Base-by-base conservation (phyloP, 805 yeast genomes). In the Saturnispora silvae region DNA sequence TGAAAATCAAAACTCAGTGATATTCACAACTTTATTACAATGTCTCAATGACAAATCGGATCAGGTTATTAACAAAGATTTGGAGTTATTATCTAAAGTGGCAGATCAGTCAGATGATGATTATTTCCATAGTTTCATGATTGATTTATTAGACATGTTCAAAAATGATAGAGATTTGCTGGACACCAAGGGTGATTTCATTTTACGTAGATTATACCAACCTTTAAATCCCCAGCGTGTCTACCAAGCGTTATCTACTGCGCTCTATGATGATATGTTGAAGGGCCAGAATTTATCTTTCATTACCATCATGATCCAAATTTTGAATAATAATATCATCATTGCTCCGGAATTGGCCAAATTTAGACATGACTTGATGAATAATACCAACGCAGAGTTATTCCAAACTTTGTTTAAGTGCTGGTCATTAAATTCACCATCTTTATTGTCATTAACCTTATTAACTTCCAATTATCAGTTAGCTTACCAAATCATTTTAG, bases 351-450 rank as follows among this genome's bases (percentile, higher is more conserved):
- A 92, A 50, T 65, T 92, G 34, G 59, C 73, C 0, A 65, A 67
- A 2, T 65, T 92, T 44, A 70, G 98, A 37, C 74, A 71, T 40
- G 73, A 81, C 48, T 61, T 89, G 35, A 67, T 48, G 19, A 45
- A 43, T 6, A 74, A 81, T 3, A 47, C 45, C 23, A 49, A 49
- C 17, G 35, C 29, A 14, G 52, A 47, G 17, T 64, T 87, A 28
- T 92, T 92, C 54, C 69, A 81, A 20, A 64, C 78, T 1, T 63
- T 92, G 38, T 92, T 89, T 60, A 77, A 75, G 50, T 77, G 94
- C 40, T 92, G 98, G 98, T 77, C 94, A 46, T 79, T 80, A 43
- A 89, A 85, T 53, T 77, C 95, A 0, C 86, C 94, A 1, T 87
- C 96, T 4, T 82, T 87, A 0, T 62, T 92, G 29, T 77, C 95